Base-by-base conservation (phyloP, 2,329 filamentous ascomycete genomes). In the Colletotrichum graminicola region DNA sequence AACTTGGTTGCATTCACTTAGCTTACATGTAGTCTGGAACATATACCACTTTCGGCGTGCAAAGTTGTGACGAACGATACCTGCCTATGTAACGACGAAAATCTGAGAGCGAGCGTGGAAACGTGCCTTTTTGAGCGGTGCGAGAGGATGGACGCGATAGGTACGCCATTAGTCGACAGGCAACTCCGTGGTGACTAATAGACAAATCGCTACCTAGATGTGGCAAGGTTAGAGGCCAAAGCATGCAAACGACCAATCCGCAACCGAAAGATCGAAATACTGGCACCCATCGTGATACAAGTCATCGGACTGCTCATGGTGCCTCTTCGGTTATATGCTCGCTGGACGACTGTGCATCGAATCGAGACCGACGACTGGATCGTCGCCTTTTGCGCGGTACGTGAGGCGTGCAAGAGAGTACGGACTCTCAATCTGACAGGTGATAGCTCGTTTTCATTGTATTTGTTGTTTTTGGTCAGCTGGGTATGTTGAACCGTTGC, bases 351-450 rank as follows among this genome's bases (percentile, higher is more conserved):
- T 7, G 72, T 76, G 8, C 73, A 76, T 6, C 71, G 75, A 6
- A 78, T 80, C 29, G 80, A 79, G 34, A 21, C 78, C 5, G 83
- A 85, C 59, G 83, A 85, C 72, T 83, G 81, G 73, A 74, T 83
- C 23, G 80, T 83, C 76, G 72, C 81, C 5, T 72, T 76, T n/a
- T 77, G 80, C 23, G 75, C 76, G 67, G 81, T 82, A 75, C 51
- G 79, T 68, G 41, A 21, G 5, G 23, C 34, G 45, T 4, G 7
- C 23, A 5, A 41, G 10, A 16, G 3, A 11, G 23, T 21, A 34
- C 26, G 16, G 5, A 1, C 2, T 7, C 7, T 16, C 57, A 26
- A 3, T 29, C 14, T 61, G 32, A 69, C 67, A 71, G 21, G 39
- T 43, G 5, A 32, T 26, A 78, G 77, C 64, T 77, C 0, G n/a